Percentiles rank a stretch among this genome's conserved stretches.
These are phyloP conservation scores for Phytophthora parvispora DNA, from an alignment of 352 stramenopile species.

Conservation along the genomic window DNA sequence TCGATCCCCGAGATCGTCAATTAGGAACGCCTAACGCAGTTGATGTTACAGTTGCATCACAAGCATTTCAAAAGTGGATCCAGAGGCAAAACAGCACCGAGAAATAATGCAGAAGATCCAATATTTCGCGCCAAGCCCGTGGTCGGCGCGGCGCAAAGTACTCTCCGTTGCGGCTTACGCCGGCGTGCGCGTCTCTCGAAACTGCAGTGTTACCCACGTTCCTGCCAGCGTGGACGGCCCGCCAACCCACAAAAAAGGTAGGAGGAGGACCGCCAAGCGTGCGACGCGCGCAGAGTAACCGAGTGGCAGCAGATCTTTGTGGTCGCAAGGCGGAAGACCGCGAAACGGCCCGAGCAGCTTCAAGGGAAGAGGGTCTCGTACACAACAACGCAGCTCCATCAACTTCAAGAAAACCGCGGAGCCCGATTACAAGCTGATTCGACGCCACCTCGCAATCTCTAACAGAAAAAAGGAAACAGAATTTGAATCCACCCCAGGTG, in stretches of 20 bases:
- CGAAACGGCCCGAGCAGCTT: not conserved
- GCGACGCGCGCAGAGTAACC: not conserved
- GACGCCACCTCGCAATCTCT: not conserved
- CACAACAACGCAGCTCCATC: not conserved
- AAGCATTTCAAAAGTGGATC: no score
- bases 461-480: not conserved
- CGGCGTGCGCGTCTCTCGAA: not conserved
- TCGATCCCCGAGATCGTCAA: not conserved
- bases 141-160: not conserved
- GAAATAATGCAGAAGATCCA: conserved; percentile 22
- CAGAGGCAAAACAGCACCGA: not conserved
- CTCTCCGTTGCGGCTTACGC: not conserved
- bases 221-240: no score
- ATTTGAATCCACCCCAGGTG: not conserved
- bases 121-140: not conserved
- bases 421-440: not conserved
- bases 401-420: not conserved
- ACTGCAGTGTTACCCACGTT: not conserved
- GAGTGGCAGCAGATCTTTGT: not conserved
- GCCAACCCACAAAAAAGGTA: not conserved
- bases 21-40: no score
- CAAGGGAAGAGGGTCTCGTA: not conserved
- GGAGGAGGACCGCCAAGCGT: not conserved
- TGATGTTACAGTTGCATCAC: no score
- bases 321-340: not conserved